Evolutionary conservation across 306 rosid genomes (phyloP).

Genomic region (Sphenostylis stenocarpa): DNA sequence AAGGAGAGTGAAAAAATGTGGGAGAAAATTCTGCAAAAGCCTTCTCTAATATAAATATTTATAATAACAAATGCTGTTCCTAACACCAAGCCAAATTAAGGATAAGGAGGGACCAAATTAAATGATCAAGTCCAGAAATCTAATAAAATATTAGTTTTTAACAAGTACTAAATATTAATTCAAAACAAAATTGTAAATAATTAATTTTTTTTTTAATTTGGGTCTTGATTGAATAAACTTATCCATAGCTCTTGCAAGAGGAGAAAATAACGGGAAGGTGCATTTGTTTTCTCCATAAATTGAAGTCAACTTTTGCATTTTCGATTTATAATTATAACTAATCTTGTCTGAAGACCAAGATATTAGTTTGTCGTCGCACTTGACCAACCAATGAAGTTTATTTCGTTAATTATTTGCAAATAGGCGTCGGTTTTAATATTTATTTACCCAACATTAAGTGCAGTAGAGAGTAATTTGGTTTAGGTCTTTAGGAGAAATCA

Average conservation of each 20-base stretch:
- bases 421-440: conserved; percentile 14
- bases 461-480: background rate
- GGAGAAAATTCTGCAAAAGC: background rate
- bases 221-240: background rate
- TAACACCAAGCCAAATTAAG: background rate
- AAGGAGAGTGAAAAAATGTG: background rate
- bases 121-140: background rate
- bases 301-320: background rate
- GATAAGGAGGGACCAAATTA: background rate
- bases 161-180: too few species aligned
- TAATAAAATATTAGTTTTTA: too few species aligned
- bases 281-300: background rate
- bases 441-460: background rate
- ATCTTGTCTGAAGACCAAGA: background rate
- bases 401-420: background rate
- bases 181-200: too few species aligned
- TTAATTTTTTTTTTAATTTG: background rate
- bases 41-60: background rate
- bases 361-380: background rate
- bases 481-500: background rate
- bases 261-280: background rate
- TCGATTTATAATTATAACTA: too few species aligned
- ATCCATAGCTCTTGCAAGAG: background rate
- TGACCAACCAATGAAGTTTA: too few species aligned
- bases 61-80: background rate